Conservation (phyloP, 305 asterid genomes). For the Solanum hybrid region DNA sequence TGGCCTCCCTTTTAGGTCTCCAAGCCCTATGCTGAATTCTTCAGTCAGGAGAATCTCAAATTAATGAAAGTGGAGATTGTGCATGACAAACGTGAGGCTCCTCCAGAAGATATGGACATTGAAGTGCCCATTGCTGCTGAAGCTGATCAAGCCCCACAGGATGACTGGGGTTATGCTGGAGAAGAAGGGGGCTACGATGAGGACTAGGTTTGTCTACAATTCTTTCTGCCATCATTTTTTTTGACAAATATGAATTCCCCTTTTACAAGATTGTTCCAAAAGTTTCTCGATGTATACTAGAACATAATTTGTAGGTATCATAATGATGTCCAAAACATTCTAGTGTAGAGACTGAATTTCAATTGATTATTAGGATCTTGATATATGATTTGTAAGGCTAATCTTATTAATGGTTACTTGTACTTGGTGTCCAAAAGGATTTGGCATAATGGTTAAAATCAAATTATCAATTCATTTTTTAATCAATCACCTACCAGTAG, state of each 20-base stretch:
- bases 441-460: not conserved
- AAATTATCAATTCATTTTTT: not conserved
- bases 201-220: conserved; percentile 20
- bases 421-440: not conserved
- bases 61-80: conserved; percentile 23
- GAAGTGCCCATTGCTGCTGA: conserved; percentile 10
- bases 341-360: not conserved
- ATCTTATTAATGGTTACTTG: not conserved
- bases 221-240: not conserved
- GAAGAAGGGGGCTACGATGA: conserved; percentile 55
- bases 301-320: not conserved
- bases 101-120: conserved; percentile 32
- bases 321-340: not conserved
- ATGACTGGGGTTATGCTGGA: conserved; percentile 50
- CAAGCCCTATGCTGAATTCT: conserved; percentile 70
- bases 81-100: conserved; percentile 18
- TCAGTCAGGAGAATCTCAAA: conserved; percentile 46
- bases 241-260: not conserved
- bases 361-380: not conserved
- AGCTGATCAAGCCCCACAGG: conserved; percentile 30
- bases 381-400: not conserved
- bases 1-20: conserved; percentile 45
- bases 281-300: not conserved
- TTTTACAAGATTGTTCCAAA: not conserved
- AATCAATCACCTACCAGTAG: not conserved